A percentile compares a stretch with the other conserved stretches of the same genome.
Evolutionary conservation across 1,139 yeast genomes (phyloP).

Genomic region (Hemisphaericaspora lyxosophila): DNA sequence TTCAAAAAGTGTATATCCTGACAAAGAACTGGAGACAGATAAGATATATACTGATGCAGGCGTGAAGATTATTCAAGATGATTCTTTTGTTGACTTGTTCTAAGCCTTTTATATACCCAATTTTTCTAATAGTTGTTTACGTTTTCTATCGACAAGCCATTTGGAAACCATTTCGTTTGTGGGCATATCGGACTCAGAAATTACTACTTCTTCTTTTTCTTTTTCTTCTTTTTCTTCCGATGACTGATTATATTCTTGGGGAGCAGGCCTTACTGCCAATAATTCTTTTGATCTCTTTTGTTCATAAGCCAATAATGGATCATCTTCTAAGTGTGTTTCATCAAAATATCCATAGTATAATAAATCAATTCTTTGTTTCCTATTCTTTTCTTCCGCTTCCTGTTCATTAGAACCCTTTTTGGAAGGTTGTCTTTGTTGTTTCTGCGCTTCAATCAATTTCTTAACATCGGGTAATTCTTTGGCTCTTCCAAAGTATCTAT

Average conservation of each 20-base stretch:
- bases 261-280: conserved; percentile 12
- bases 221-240: no score
- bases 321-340: conserved; percentile 16
- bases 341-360: conserved; percentile 50
- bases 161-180: conserved; percentile 40
- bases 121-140: conserved; percentile 40
- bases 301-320: conserved; percentile 23
- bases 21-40: conserved; percentile 28
- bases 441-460: conserved; percentile 43
- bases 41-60: conserved; percentile 25
- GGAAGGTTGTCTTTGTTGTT: conserved; percentile 17
- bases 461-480: conserved; percentile 76
- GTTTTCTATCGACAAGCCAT: conserved; percentile 47
- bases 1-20: conserved; percentile 38
- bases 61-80: conserved; percentile 23
- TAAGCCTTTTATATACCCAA: conserved; percentile 20
- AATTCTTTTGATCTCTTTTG: conserved; percentile 19
- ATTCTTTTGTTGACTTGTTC: conserved; percentile 2
- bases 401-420: conserved; percentile 14
- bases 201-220: no score
- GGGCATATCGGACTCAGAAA: conserved; percentile 32
- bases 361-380: conserved; percentile 18
- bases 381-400: conserved; percentile 20
- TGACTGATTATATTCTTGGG: neutral
- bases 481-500: conserved; percentile 82